phyloP scores from a whole-genome alignment of 306 rosid species.

The Lithocarpus polystachyus region DNA sequence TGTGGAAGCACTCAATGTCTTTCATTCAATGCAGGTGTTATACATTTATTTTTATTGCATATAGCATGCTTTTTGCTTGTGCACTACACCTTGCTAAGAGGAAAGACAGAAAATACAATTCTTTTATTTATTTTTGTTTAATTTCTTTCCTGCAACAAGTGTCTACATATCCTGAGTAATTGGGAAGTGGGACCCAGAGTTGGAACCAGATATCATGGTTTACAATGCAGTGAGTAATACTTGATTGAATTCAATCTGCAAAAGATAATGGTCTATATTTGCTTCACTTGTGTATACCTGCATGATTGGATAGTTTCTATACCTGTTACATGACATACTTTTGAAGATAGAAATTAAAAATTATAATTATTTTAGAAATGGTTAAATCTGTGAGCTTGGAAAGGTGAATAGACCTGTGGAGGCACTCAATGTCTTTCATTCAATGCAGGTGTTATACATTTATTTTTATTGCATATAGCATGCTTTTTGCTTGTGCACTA shows the following conservation, averaged over 20 bases:
- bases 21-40: constrained; percentile 78
- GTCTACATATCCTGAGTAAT: constrained; percentile 79
- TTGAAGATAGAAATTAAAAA: not conserved
- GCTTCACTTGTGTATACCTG: not conserved
- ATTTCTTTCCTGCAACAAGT: constrained; percentile 69
- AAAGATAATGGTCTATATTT: not conserved
- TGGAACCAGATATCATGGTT: constrained; percentile 79
- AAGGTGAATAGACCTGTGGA: too few species aligned
- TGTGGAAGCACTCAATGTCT: constrained; percentile 79
- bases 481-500: too few species aligned
- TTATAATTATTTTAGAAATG: not conserved
- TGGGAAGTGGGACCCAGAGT: constrained; percentile 85
- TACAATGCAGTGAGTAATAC: constrained; percentile 13
- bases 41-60: not conserved
- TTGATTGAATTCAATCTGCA: not conserved
- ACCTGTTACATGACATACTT: not conserved
- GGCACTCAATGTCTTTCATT: too few species aligned
- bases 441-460: too few species aligned
- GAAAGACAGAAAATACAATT: not conserved
- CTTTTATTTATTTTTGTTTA: constrained; percentile 15
- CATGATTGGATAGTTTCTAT: not conserved
- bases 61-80: constrained; percentile 15
- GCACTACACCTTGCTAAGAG: constrained; percentile 9
- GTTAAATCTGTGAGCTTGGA: not conserved
- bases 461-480: too few species aligned